Conservation (phyloP, 495 filamentous ascomycete species). For the Neurospora africana region DNA sequence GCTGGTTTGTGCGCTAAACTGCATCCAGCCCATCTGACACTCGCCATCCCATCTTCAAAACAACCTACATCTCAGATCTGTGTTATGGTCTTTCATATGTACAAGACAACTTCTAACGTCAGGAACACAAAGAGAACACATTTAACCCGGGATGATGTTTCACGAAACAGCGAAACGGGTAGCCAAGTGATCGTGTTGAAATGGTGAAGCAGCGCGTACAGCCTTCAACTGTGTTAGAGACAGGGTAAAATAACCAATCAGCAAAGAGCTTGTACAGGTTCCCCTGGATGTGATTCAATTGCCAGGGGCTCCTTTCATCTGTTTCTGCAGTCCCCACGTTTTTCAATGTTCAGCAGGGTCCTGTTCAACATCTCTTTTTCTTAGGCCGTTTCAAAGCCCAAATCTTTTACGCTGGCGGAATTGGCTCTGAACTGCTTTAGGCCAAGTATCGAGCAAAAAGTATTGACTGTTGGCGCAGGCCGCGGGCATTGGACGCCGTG, state of each 20-base stretch:
- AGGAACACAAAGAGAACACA: not conserved
- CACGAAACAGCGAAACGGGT: not conserved
- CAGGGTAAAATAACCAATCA: not conserved
- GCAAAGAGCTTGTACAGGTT: not conserved
- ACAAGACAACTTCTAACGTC: not conserved
- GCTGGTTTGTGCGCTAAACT: not conserved
- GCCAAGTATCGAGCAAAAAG: not conserved
- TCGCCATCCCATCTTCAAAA: not conserved
- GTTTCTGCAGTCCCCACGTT: not conserved
- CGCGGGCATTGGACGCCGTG: not conserved
- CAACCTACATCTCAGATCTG: not conserved
- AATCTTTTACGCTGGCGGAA: not conserved
- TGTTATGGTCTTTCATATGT: not conserved
- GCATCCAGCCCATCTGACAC: not conserved
- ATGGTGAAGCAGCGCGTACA: not conserved
- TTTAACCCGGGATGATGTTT: not conserved
- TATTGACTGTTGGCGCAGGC: not conserved
- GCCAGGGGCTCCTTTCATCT: not conserved
- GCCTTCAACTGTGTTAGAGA: not conserved
- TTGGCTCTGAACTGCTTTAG: not conserved
- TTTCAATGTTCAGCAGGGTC: not conserved
- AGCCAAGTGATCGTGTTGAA: not conserved
- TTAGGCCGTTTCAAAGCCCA: not conserved
- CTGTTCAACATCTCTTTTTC: not conserved
- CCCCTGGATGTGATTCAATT: not conserved